Evolutionary conservation across 176 grass and related monocot genomes (phyloP).

Genomic region (Oryza meridionalis): DNA sequence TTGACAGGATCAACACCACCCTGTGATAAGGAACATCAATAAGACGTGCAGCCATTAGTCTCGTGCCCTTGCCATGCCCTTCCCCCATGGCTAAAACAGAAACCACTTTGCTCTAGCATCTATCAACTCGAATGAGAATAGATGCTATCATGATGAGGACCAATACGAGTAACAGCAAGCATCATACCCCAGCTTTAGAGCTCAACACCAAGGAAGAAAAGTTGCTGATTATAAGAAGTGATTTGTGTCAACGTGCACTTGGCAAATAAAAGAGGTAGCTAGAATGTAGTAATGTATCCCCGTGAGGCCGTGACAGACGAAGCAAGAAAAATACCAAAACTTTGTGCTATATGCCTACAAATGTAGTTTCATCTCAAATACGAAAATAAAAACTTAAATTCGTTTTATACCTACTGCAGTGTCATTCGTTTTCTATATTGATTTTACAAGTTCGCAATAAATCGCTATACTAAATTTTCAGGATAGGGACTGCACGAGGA

Average conservation of each 20-base stretch:
- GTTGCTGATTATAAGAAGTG: background rate
- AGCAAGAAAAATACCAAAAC: background rate
- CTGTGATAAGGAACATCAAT: too few species aligned
- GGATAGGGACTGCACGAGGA: conserved; percentile 59
- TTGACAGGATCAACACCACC: background rate
- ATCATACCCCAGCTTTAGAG: too few species aligned
- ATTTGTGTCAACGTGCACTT: background rate
- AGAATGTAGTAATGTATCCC: background rate
- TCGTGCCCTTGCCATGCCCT: too few species aligned
- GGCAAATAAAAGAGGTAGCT: background rate
- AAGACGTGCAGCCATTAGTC: too few species aligned
- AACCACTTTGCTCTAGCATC: background rate
- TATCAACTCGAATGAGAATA: background rate
- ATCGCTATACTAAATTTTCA: conserved; percentile 1
- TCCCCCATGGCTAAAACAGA: too few species aligned
- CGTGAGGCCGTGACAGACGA: background rate
- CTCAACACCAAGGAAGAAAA: too few species aligned
- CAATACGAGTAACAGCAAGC: background rate
- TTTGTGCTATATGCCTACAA: background rate
- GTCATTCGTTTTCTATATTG: background rate
- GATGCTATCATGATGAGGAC: background rate
- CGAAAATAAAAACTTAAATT: background rate
- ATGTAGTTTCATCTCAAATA: background rate
- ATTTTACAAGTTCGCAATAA: background rate
- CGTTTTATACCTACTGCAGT: background rate